Conservation (phyloP, 345 rosid species). For the Dipteronia dyeriana region DNA sequence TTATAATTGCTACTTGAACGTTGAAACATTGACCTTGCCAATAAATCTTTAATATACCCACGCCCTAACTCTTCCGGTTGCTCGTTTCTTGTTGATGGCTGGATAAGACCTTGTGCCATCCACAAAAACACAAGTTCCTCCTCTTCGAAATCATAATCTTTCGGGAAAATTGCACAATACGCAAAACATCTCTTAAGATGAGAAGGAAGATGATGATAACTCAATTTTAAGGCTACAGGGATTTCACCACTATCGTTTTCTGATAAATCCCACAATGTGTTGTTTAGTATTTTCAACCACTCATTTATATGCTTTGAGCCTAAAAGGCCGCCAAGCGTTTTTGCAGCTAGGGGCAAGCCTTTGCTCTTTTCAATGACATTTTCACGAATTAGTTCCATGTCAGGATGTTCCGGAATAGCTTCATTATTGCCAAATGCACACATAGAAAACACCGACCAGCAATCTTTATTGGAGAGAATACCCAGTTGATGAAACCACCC, state of each 20-base stretch:
- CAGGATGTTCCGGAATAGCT: neutral
- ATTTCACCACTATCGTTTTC: neutral
- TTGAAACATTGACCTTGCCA: slow-evolving; percentile 19
- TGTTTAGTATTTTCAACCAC: neutral
- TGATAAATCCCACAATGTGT: neutral
- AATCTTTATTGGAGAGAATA: neutral
- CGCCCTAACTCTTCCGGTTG: neutral
- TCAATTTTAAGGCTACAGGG: neutral
- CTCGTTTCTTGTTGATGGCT: neutral
- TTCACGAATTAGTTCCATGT: neutral
- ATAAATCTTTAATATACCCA: neutral
- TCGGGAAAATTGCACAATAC: slow-evolving; percentile 14
- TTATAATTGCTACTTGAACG: neutral
- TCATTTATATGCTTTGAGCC: neutral
- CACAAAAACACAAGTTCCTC: slow-evolving; percentile 19
- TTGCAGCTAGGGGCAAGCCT: slow-evolving; percentile 1
- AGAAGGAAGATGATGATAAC: slow-evolving; percentile 22
- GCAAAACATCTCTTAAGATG: slow-evolving; percentile 37
- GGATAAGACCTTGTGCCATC: slow-evolving; percentile 31
- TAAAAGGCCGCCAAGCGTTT: neutral
- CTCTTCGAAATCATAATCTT: neutral
- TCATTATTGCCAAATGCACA: neutral
- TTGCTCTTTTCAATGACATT: neutral
- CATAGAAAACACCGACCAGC: neutral
- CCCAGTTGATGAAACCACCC: no score